Evolutionary conservation across 2,329 filamentous ascomycete genomes (phyloP), one percentile per base, ranked within the genome.

Genomic region (Aspergillus pseudoviridinutans): DNA sequence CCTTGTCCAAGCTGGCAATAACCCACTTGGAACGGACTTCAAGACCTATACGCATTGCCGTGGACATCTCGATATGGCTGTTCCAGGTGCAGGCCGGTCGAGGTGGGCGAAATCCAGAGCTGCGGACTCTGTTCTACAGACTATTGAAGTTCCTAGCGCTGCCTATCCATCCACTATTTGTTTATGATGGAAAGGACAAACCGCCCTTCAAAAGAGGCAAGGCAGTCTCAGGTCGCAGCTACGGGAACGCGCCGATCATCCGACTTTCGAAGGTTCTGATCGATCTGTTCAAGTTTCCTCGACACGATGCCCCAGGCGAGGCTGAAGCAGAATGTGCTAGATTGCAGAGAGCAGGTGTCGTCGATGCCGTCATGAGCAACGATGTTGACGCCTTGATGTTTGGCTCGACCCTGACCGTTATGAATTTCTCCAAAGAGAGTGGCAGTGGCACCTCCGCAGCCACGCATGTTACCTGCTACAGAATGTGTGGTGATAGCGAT

Each of bases 381-480:
- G 94, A 99, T 78, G 92, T 97, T 47, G 94, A 99, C 71, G 94
- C 93, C 1, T 84, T 97, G 67, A 97, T 97, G 93, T 97, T 97
- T 76, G 94, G 94, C 1, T 94, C 91, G 61, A 87, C 84, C 0
- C 76, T 85, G 41, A 93, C 89, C 0, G 76, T 97, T 46, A 84
- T 91, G 52, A 93, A 91, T 66, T 97, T 91, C 87, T 90, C 90
- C 0, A 83, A 89, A 3, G 91, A 95, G 69, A 82, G 80, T 12
- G 82, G 80, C 0, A 84, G 80, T 65, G 89, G 88, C 60, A 79
- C 77, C 4, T 55, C 66, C 12, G 78, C 80, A 0, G 90, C 92
- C 0, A 97, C 93, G 0, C 94, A 97, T 68, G 88, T 97, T 54
- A 90, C 88, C 47, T 78, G 95, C 50, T 95, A 96, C 71, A 85